Conservation (phyloP, 2,329 filamentous ascomycete genomes). For the Xylaria sp. region DNA sequence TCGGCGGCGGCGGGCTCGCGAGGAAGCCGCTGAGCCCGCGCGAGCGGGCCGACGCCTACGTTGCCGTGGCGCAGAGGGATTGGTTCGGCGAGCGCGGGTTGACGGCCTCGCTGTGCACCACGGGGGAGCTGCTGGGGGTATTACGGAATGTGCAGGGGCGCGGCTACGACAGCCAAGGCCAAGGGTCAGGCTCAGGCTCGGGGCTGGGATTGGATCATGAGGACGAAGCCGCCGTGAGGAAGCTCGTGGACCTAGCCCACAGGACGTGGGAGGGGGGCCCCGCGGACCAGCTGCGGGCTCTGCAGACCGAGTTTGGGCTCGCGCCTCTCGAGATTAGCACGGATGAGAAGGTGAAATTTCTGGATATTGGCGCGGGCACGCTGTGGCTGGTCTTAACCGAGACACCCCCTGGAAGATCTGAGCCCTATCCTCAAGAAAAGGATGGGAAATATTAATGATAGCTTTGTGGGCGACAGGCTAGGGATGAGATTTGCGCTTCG, state of each 20-base stretch:
- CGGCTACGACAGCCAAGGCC: not conserved
- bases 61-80: slow-evolving; percentile 55
- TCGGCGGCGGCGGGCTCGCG: slow-evolving; percentile 50
- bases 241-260: slow-evolving; percentile 22
- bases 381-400: slow-evolving; percentile 37
- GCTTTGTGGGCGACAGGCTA: not conserved
- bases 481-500: not conserved
- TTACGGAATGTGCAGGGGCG: not conserved
- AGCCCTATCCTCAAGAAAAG: not conserved
- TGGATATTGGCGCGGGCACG: slow-evolving; percentile 31
- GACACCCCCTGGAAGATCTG: not conserved
- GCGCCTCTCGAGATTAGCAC: slow-evolving; percentile 24
- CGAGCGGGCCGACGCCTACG: slow-evolving; percentile 56
- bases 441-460: not conserved
- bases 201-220: not conserved
- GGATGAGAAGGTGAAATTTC: not conserved
- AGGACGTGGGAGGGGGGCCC: slow-evolving; percentile 11
- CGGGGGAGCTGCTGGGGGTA: slow-evolving; percentile 22
- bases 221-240: slow-evolving; percentile 1
- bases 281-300: slow-evolving; percentile 23
- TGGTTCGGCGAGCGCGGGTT: slow-evolving; percentile 57
- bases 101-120: slow-evolving; percentile 15
- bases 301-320: slow-evolving; percentile 28
- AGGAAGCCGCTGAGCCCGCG: slow-evolving; percentile 55
- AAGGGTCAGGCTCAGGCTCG: not conserved